Evolutionary conservation across 129 eudicot species (phyloP).

Genomic region (Erigeron canadensis): DNA sequence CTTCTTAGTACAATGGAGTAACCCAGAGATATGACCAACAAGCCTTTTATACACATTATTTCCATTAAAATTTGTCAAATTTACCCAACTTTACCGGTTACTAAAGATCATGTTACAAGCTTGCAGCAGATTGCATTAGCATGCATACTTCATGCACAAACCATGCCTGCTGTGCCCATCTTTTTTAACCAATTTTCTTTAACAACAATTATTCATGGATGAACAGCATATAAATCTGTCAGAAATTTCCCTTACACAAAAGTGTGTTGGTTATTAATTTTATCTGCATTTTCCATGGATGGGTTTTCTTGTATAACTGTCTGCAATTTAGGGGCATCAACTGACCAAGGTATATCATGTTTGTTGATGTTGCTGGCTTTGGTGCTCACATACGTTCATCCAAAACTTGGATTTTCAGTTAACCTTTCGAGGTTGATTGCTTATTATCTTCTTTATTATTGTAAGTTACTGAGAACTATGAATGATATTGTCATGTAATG

Average conservation of each 20-base stretch:
- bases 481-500: not conserved
- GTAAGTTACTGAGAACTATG: not conserved
- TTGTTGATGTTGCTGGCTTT: slow-evolving; percentile 62
- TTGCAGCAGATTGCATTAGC: not conserved
- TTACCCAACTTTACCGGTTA: not conserved
- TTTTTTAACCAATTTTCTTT: not conserved
- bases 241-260: not conserved
- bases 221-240: not conserved
- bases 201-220: not conserved
- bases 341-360: slow-evolving; percentile 64
- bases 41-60: not conserved
- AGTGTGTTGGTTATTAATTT: not conserved
- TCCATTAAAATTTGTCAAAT: not conserved
- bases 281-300: slow-evolving; percentile 7
- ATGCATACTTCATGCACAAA: slow-evolving; percentile 11
- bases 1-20: too few species aligned
- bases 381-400: slow-evolving; percentile 59
- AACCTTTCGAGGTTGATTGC: slow-evolving; percentile 14
- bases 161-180: not conserved
- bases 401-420: slow-evolving; percentile 45
- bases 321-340: slow-evolving; percentile 43
- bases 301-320: slow-evolving; percentile 2
- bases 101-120: not conserved
- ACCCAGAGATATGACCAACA: not conserved
- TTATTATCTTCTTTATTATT: slow-evolving; percentile 2